A percentile compares a stretch with the other conserved stretches of the same genome.
Conservation (phyloP, 768 basidiomycete genomes). For the Pulveroboletus frians region DNA sequence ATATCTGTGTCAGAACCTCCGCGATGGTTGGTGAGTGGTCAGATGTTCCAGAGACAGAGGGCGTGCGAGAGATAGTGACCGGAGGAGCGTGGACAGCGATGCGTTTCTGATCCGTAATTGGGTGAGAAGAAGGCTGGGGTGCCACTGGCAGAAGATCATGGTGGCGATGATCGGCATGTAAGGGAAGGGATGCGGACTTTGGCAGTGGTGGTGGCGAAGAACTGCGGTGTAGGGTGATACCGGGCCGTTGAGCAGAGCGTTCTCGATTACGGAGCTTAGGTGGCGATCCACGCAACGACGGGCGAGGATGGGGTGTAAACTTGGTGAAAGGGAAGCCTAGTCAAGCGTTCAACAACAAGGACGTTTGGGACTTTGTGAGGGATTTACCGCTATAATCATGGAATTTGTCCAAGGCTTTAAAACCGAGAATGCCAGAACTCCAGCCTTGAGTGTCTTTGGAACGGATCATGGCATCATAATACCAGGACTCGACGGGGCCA, state of each 20-base stretch:
- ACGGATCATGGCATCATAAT: conserved; percentile 58
- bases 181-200: conserved; percentile 72
- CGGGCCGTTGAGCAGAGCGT: conserved; percentile 42
- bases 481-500: conserved; percentile 77
- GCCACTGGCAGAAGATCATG: conserved; percentile 25
- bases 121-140: conserved; percentile 20
- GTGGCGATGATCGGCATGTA: conserved; percentile 51
- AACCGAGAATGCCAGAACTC: conserved; percentile 71
- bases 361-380: neutral
- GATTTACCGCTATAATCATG: conserved; percentile 60
- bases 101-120: conserved; percentile 23
- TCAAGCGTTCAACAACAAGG: conserved; percentile 7
- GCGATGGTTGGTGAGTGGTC: conserved; percentile 68
- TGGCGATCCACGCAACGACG: conserved; percentile 43
- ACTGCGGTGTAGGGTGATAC: conserved; percentile 44
- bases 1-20: conserved; percentile 73
- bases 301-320: conserved; percentile 41
- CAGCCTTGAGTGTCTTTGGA: conserved; percentile 68
- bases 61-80: conserved; percentile 18
- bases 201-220: conserved; percentile 81
- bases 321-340: conserved; percentile 50
- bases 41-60: conserved; percentile 27
- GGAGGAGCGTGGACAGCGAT: conserved; percentile 27
- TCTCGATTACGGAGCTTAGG: conserved; percentile 57
- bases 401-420: conserved; percentile 69